These are phyloP conservation scores for Cyberlindnera maritima DNA, from an alignment of 805 yeast species.

Conservation along the genomic window DNA sequence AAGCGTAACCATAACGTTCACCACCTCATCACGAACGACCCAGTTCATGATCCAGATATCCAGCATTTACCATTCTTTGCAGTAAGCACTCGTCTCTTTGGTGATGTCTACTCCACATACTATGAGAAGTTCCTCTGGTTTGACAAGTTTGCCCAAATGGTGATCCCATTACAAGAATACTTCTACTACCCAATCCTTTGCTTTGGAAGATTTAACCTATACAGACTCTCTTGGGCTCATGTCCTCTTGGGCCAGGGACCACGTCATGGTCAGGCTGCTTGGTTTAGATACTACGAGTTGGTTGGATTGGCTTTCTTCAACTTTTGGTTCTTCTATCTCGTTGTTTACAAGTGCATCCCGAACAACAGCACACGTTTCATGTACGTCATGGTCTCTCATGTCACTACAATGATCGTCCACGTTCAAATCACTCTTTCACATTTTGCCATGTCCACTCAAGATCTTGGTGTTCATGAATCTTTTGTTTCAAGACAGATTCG, in stretches of 20 bases:
- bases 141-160: slow-evolving; percentile 57
- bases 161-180: slow-evolving; percentile 65
- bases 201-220: slow-evolving; percentile 84
- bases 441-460: slow-evolving; percentile 92
- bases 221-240: slow-evolving; percentile 78
- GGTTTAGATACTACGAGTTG: slow-evolving; percentile 79
- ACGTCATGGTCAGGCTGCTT: slow-evolving; percentile 75
- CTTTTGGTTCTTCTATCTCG: slow-evolving; percentile 77
- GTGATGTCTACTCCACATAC: slow-evolving; percentile 73
- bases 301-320: slow-evolving; percentile 66
- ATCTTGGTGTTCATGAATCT: slow-evolving; percentile 75
- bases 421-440: slow-evolving; percentile 89
- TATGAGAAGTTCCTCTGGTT: slow-evolving; percentile 67
- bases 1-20: slow-evolving; percentile 92
- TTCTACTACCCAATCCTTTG: slow-evolving; percentile 75
- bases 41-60: slow-evolving; percentile 91
- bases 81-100: slow-evolving; percentile 68
- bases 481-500: slow-evolving; percentile 78
- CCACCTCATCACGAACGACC: slow-evolving; percentile 87
- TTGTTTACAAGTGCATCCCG: slow-evolving; percentile 51
- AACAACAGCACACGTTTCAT: slow-evolving; percentile 51
- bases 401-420: slow-evolving; percentile 88
- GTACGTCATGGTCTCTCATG: slow-evolving; percentile 70
- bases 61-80: slow-evolving; percentile 92
- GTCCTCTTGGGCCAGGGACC: slow-evolving; percentile 78